phyloP scores from a whole-genome alignment of 192 early-diverging fungal genomes.

The Coemansia sp. region DNA sequence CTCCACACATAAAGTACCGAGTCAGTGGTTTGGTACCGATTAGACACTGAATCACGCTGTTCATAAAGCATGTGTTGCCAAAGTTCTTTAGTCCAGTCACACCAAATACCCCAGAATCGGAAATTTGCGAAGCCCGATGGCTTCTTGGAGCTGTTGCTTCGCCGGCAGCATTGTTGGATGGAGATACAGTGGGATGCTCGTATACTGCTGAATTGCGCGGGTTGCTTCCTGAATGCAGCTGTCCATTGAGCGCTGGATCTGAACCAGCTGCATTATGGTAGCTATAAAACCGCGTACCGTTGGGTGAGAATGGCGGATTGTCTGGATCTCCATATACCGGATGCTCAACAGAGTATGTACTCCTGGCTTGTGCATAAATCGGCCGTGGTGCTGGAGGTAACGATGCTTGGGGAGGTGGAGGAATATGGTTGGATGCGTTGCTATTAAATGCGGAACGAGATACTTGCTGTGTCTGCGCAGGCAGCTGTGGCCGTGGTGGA shows the following conservation, averaged over 20 bases:
- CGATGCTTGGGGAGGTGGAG: too few species aligned
- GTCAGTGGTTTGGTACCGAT: conserved; percentile 68
- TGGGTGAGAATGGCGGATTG: conserved; percentile 7
- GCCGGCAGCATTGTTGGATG: neutral
- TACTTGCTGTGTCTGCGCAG: neutral
- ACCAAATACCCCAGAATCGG: conserved; percentile 57
- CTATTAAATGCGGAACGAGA: too few species aligned
- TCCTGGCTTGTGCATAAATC: too few species aligned
- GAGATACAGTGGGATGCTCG: conserved; percentile 8
- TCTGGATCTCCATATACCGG: neutral
- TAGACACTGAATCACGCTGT: conserved; percentile 77
- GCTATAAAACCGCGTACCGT: conserved; percentile 27
- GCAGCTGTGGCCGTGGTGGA: neutral
- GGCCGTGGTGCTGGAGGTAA: too few species aligned
- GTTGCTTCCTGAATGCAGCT: conserved; percentile 40
- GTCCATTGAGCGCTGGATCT: conserved; percentile 47
- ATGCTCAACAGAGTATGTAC: neutral
- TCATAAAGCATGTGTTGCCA: conserved; percentile 87
- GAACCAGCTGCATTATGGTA: conserved; percentile 40
- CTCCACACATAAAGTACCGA: conserved; percentile 69
- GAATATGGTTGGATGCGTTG: too few species aligned
- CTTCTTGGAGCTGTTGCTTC: conserved; percentile 7
- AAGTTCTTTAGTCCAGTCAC: conserved; percentile 74
- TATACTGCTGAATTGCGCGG: conserved; percentile 31
- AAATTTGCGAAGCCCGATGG: conserved; percentile 15